These are phyloP conservation scores for Acidiella bohemica DNA, from an alignment of 495 filamentous ascomycete species.

Conservation along the genomic window DNA sequence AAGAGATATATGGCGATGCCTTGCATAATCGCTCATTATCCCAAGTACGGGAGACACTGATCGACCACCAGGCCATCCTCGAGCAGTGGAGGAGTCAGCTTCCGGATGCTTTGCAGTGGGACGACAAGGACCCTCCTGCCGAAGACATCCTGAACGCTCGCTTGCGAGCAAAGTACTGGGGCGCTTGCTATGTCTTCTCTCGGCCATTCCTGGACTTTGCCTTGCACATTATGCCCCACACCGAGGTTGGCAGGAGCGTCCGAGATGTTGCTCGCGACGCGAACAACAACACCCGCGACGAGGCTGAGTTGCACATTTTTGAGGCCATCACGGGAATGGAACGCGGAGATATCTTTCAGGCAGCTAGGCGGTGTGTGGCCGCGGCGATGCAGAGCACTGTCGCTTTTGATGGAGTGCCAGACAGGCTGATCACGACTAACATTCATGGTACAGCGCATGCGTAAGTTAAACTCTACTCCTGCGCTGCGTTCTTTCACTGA, in stretches of 20 bases:
- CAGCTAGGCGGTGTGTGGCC: conserved; percentile 40
- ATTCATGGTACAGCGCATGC: conserved; percentile 93
- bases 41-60: conserved; percentile 4
- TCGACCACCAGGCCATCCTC: conserved; percentile 19
- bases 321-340: conserved; percentile 11
- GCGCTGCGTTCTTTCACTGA: not conserved
- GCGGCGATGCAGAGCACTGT: conserved; percentile 70
- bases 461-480: conserved; percentile 66
- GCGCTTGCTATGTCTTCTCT: conserved; percentile 77
- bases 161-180: conserved; percentile 85
- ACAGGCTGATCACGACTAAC: conserved; percentile 74
- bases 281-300: conserved; percentile 7
- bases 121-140: conserved; percentile 45
- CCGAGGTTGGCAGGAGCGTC: conserved; percentile 1
- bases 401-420: conserved; percentile 54
- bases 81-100: conserved; percentile 33
- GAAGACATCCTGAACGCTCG: conserved; percentile 72
- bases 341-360: conserved; percentile 31
- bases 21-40: conserved; percentile 4
- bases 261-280: conserved; percentile 7
- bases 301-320: conserved; percentile 15
- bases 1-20: conserved; percentile 29
- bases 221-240: conserved; percentile 33
- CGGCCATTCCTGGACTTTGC: conserved; percentile 60
- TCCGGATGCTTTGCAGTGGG: conserved; percentile 45